These are phyloP conservation scores for Annulohypoxylon stygium DNA, from an alignment of 495 filamentous ascomycete genomes.

Conservation along the genomic window DNA sequence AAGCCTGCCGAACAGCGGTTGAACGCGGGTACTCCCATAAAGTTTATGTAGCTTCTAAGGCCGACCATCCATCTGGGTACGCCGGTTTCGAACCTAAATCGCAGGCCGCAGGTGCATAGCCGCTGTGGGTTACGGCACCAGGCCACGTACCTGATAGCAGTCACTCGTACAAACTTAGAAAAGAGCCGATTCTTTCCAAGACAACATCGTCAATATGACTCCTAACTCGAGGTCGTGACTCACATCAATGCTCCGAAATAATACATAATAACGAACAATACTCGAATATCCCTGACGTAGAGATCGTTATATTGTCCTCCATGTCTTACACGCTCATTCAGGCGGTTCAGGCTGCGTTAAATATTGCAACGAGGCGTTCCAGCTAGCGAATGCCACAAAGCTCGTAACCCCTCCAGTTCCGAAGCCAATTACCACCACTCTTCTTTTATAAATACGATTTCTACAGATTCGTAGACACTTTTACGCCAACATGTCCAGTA, in stretches of 20 bases:
- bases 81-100: slow-evolving; percentile 9
- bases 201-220: slow-evolving; percentile 3
- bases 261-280: slow-evolving; percentile 1
- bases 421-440: slow-evolving; percentile 30
- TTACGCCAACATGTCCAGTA: slow-evolving; percentile 26
- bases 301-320: slow-evolving; percentile 5
- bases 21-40: slow-evolving; percentile 40
- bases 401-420: not conserved
- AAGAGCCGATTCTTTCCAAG: not conserved
- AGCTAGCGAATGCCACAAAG: slow-evolving; percentile 2
- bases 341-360: too few species aligned
- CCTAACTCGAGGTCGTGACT: slow-evolving; percentile 7
- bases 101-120: not conserved
- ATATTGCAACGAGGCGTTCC: slow-evolving; percentile 16
- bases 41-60: slow-evolving; percentile 26
- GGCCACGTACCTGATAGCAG: not conserved
- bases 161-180: not conserved
- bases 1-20: not conserved
- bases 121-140: not conserved
- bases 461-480: not conserved
- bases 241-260: slow-evolving; percentile 6
- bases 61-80: slow-evolving; percentile 22
- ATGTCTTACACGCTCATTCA: not conserved
- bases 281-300: not conserved
- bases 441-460: slow-evolving; percentile 20